Evolutionary conservation across 352 stramenopile species (phyloP).

Genomic region (Globisporangium splendens): DNA sequence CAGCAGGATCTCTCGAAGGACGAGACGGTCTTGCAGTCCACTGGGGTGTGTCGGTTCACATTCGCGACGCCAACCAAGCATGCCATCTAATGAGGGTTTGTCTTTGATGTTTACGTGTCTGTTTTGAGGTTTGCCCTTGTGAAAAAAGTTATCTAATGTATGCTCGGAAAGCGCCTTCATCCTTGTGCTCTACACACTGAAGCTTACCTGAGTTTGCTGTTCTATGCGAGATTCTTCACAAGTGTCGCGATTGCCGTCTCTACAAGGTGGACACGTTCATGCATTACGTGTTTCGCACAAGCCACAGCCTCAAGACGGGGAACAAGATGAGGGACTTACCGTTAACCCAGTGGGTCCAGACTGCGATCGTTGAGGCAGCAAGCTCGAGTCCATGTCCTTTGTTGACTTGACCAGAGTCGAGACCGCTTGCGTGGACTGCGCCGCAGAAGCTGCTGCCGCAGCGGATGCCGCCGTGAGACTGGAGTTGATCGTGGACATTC

Average conservation of each 20-base stretch:
- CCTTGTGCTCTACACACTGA: too few relatives aligned
- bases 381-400: neutral
- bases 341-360: neutral
- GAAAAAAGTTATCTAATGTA: too few relatives aligned
- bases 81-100: constrained; percentile 11
- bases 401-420: neutral
- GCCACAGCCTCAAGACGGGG: too few relatives aligned
- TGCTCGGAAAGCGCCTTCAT: too few relatives aligned
- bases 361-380: constrained; percentile 6
- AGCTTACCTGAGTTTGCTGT: too few relatives aligned
- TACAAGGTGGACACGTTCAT: neutral
- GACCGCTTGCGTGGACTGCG: neutral
- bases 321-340: neutral
- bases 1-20: constrained; percentile 4
- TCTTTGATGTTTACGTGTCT: neutral
- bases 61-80: constrained; percentile 31
- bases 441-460: neutral
- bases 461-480: neutral
- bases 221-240: too few relatives aligned
- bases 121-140: too few relatives aligned
- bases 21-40: constrained; percentile 18
- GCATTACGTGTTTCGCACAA: too few relatives aligned
- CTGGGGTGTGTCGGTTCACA: constrained; percentile 53
- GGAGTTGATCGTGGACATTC: neutral
- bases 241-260: neutral